Evolutionary conservation across 1,284 basidiomycete species (phyloP), one percentile per base, ranked within the genome.

Genomic region (Trichosporon ovoides): DNA sequence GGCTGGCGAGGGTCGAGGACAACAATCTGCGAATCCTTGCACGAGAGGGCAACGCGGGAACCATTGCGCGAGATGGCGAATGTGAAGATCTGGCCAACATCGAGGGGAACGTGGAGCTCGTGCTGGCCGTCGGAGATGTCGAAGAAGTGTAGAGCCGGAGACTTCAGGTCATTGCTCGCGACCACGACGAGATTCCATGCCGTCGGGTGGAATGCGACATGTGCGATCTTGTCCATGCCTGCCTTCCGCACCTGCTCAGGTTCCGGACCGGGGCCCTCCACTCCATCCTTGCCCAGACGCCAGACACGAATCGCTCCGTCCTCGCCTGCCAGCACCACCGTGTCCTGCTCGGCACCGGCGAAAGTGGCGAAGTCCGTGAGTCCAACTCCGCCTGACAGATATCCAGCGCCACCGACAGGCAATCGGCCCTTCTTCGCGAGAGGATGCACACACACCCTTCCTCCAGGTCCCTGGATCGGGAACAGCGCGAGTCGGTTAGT

Each of bases 381-480:
- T 18, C 73, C 73, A 1, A 72, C 68, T 7, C 78, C 79, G 11
- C 64, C 69, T 1, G 70, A 67, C 9, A 81, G 55, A 59, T 71
- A 76, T 0, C 71, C 71, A 43, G 69, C 64, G 13, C 71, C 72
- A 4, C 73, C 72, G 18, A 62, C 56, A 0, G 73, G 69, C 33
- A 81, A 59, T 11, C 80, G 64, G 0, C 79, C 79, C 57, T 74
- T 78, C 51, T 72, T 66, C 3, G 58, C 51, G 18, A 79, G 52
- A 0, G 77, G 68, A 59, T 80, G 78, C 1, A 78, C 70, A 2
- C 67, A 75, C 12, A 81, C 62, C n/a, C 77, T 64, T 0, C 80
- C 80, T 13, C 80, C 80, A 0, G 79, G 72, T 1, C 80, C 79
- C 12, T 77, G 69, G 20, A 80, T 71, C 4, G 79, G 79, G 68